Evolutionary conservation across 176 grass and related monocot species (phyloP).

Genomic region (Leersia perrieri): DNA sequence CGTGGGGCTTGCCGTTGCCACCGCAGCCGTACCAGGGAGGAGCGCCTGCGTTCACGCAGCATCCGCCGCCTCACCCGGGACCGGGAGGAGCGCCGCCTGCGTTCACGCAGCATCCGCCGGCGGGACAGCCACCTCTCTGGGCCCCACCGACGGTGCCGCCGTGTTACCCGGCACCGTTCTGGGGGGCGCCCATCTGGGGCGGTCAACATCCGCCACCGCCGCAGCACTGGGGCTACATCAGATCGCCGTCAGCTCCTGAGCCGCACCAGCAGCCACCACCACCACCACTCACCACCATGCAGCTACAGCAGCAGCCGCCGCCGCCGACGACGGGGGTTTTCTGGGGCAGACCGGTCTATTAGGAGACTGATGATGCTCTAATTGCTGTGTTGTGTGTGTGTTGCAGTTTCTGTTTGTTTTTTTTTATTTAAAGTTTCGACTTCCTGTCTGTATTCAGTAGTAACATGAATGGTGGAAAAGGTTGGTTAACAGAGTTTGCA

Average conservation of each 20-base stretch:
- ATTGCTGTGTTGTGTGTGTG: neutral
- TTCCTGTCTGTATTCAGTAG: neutral
- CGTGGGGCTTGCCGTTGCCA: slow-evolving; percentile 39
- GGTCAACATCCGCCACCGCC: neutral
- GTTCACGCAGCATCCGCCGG: neutral
- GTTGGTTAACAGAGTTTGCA: neutral
- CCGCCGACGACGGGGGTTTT: neutral
- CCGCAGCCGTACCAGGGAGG: neutral
- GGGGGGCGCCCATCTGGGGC: slow-evolving; percentile 25
- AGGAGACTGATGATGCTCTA: neutral
- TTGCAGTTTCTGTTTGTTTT: slow-evolving; percentile 4
- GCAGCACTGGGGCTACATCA: neutral
- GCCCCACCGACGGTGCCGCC: neutral
- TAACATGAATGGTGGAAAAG: neutral
- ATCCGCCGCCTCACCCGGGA: no score
- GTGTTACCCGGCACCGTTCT: slow-evolving; percentile 33
- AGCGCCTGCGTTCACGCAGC: neutral
- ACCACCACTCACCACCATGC: no score
- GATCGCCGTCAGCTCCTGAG: neutral
- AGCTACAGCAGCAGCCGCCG: neutral
- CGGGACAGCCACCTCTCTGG: slow-evolving; percentile 20
- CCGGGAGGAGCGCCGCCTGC: neutral
- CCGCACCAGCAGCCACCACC: neutral
- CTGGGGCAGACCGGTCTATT: neutral
- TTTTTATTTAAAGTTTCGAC: neutral